These are phyloP conservation scores for Singerocomus inundabilis DNA, from an alignment of 1,284 basidiomycete genomes.

Conservation along the genomic window DNA sequence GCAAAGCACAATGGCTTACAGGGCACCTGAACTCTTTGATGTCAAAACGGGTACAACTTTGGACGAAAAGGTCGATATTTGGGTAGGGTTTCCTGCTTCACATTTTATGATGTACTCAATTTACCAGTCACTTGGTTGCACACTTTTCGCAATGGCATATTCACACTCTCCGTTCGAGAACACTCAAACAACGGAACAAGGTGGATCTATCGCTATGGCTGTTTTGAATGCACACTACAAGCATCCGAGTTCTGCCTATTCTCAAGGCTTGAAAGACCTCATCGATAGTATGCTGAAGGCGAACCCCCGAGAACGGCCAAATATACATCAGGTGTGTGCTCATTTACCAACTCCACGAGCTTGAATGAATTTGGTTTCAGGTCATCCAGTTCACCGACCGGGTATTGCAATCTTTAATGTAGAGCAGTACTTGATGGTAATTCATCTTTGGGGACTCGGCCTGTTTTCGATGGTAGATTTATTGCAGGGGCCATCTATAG, in stretches of 20 bases:
- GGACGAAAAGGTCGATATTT: constrained; percentile 96
- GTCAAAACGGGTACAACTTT: constrained; percentile 85
- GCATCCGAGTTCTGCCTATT: constrained; percentile 80
- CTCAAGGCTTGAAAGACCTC: constrained; percentile 74
- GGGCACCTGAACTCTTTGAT: constrained; percentile 93
- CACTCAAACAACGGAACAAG: constrained; percentile 80
- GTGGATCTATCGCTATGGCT: constrained; percentile 93
- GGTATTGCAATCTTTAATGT: constrained; percentile 58
- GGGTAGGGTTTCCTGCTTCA: constrained; percentile 55
- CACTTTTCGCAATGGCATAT: constrained; percentile 88
- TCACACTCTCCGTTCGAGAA: constrained; percentile 93
- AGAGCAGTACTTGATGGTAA: constrained; percentile 15
- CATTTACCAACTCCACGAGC: background rate
- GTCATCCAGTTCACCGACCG: constrained; percentile 69
- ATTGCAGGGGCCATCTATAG: constrained; percentile 11
- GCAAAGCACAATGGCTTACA: constrained; percentile 95
- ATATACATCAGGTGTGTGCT: constrained; percentile 73
- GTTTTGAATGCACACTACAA: constrained; percentile 89
- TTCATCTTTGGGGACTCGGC: constrained; percentile 4
- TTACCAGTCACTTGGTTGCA: constrained; percentile 84
- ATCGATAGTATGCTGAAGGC: constrained; percentile 84
- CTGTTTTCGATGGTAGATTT: constrained; percentile 9
- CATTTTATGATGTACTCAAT: constrained; percentile 2
- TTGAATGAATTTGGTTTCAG: constrained; percentile 38
- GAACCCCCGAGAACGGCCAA: constrained; percentile 77